Base-by-base conservation (phyloP, 1,139 yeast genomes). In the Groenewaldozyma sp. region DNA sequence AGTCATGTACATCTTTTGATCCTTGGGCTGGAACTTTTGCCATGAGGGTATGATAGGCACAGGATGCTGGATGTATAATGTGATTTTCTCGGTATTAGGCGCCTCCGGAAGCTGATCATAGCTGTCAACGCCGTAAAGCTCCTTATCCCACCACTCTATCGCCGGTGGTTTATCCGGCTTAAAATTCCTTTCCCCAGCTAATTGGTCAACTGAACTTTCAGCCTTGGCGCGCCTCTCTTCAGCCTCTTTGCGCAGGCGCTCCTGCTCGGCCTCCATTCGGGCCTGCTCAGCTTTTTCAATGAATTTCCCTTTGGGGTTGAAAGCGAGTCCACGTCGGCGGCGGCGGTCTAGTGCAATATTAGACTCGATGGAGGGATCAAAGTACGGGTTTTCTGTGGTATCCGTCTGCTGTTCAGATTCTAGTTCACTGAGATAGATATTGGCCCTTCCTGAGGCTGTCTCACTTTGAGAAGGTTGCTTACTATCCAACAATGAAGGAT, bases 81-180 rank as follows among this genome's bases (percentile, higher is more conserved):
- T 70, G 1, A 81, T 68, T 40, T 55, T 52, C 32, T 56, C 50
- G 31, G 58, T 50, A 7, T 53, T 42, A 7, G 7, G 4, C 4
- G 18, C 7, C 10, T 29, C 18, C 6, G 20, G 5, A 13, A 13
- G 21, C 5, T 14, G 21, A n/a, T 53, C 58, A 40, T 66, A 65
- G 24, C 52, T 49, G 21, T 53, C 40, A 24, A 60, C 68, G 32
- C 58, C 58, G 18, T 58, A 34, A 2, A 65, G 70, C 7, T 74
- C 75, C 42, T 64, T 59, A 58, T 84, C 94, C 95, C 95, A 84
- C 94, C 94, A 83, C 57, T 83, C 94, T 2, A 76, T 62, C 10
- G 46, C 47, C 0, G 91, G 91, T 0, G 87, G 87, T 18, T 42
- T 53, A 1, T 53, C 59, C 0, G 65, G 64, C 40, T 61, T 59